These are phyloP conservation scores for Mycena polygramma DNA, from an alignment of 768 basidiomycete species.

Conservation along the genomic window DNA sequence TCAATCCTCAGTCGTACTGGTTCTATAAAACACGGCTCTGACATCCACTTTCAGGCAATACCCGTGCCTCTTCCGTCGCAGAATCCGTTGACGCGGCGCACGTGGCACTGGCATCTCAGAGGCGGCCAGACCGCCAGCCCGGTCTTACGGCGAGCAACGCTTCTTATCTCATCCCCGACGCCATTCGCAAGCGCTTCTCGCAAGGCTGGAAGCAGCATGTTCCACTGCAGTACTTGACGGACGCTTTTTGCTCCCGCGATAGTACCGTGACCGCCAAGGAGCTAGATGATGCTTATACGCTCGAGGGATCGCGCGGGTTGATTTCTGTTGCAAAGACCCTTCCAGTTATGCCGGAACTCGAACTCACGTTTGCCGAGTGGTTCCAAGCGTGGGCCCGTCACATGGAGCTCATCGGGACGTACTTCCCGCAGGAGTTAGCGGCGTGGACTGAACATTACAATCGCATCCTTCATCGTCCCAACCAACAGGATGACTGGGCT, in stretches of 20 bases:
- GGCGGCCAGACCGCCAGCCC: neutral
- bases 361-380: constrained; percentile 40
- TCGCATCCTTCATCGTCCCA: constrained; percentile 19
- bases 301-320: constrained; percentile 17
- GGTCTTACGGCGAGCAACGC: neutral
- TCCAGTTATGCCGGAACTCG: constrained; percentile 20
- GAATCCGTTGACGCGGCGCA: neutral
- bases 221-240: constrained; percentile 39
- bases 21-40: too few relatives aligned
- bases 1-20: too few relatives aligned
- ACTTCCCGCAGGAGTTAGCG: constrained; percentile 23
- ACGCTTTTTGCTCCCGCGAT: constrained; percentile 26
- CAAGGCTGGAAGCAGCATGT: constrained; percentile 36
- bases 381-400: constrained; percentile 40
- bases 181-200: constrained; percentile 31
- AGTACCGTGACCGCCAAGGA: too few relatives aligned
- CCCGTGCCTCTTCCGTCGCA: neutral
- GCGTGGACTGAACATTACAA: constrained; percentile 37
- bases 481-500: constrained; percentile 27
- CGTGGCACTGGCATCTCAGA: neutral
- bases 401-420: constrained; percentile 27
- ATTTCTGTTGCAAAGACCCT: constrained; percentile 21
- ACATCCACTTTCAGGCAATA: too few relatives aligned
- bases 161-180: constrained; percentile 20
- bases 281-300: neutral